Conservation (phyloP, 2,329 filamentous ascomycete genomes). For the Aspergillus ustus region DNA sequence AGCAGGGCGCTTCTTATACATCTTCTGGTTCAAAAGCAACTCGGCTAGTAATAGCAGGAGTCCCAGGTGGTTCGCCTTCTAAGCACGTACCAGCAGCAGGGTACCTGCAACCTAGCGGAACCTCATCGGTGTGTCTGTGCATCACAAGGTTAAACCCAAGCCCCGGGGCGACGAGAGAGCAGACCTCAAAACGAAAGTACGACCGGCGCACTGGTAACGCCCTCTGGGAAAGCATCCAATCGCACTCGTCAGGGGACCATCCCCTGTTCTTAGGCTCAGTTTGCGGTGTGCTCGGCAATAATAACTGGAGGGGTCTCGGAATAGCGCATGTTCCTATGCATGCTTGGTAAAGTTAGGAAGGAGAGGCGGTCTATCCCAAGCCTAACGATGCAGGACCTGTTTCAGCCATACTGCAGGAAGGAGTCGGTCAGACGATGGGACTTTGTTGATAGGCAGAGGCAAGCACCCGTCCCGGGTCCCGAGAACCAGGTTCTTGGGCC, state of each 20-base stretch:
- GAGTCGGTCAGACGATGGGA: conserved; percentile 3
- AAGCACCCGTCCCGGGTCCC: conserved; percentile 4
- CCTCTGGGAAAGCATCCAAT: neutral
- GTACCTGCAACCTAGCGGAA: neutral
- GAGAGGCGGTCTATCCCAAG: conserved; percentile 5
- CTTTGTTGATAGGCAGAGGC: conserved; percentile 1
- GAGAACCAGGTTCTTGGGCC: conserved; percentile 10
- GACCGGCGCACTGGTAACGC: neutral
- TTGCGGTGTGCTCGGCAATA: conserved; percentile 10
- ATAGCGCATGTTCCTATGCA: neutral
- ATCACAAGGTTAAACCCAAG: neutral
- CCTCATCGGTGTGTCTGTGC: neutral
- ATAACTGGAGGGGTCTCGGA: neutral
- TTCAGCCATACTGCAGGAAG: conserved; percentile 18
- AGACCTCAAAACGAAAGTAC: conserved; percentile 8
- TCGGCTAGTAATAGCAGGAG: neutral
- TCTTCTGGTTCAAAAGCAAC: neutral
- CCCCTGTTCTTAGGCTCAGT: neutral
- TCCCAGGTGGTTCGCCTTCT: neutral
- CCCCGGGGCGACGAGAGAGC: neutral
- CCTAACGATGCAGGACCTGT: conserved; percentile 1
- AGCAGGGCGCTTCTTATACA: conserved; percentile 11
- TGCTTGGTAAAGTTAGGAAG: neutral
- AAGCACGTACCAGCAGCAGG: neutral
- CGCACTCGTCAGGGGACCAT: neutral